Evolutionary conservation across 306 rosid genomes (phyloP), one percentile per base, ranked within the genome.

Genomic region (Abrus pulchellus): DNA sequence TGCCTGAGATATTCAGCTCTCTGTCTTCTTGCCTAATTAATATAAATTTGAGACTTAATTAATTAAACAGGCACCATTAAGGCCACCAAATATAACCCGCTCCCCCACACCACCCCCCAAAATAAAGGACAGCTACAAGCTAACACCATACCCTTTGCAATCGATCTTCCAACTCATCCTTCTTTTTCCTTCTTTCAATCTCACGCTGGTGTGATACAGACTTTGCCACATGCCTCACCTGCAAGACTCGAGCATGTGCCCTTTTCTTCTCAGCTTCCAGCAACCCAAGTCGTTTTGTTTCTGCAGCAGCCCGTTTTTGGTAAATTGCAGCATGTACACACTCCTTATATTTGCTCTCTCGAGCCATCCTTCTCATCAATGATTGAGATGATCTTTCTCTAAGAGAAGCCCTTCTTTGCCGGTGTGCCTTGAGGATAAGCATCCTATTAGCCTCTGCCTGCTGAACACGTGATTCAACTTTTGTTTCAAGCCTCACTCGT

Each of bases 301-400:
- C 99, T 64, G 97, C 99, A 84, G 97, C 95, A 77, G 85, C 88
- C 72, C 97, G 91, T 65, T 95, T 95, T 73, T 91, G 96, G 77
- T 84, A 83, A 86, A 93, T 91, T 80, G 98, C 97, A 84, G 97
- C 94, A 50, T 88, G 90, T 13, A 95, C 97, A 62, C 93, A 80
- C 70, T 95, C 97, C 93, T 93, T 95, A 73, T 93, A 90, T 84
- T 91, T 95, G 82, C 84, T 90, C 77, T 95, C 99, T 83, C 94
- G 87, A 41, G 93, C 89, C 84, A 88, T 89, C 84, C 92, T 95
- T 76, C 92, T 88, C 86, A 83, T 86, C 77, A 91, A 83, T 28
- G 96, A 88, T 82, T 91, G 90, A 82, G 97, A 90, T 68, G 97
- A 89, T 80, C 99, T 90, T 85, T 95, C 99, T 85, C 88, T 93